phyloP scores from a whole-genome alignment of 495 filamentous ascomycete species.

The Podospora comata region DNA sequence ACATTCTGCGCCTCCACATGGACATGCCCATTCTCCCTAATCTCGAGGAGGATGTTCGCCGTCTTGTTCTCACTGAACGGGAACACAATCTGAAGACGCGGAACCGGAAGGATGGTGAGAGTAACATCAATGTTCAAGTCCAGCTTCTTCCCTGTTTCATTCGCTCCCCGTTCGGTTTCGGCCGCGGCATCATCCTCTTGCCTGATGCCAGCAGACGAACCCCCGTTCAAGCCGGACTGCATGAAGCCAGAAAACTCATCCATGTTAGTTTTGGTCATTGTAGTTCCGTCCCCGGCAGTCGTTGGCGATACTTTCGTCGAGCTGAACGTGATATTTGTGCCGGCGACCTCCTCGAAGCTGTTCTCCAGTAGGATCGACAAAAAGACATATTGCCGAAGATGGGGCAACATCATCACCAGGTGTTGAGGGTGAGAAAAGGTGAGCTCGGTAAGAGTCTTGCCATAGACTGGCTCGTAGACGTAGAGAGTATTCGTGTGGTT shows the following conservation, averaged over 20 bases:
- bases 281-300: slow-evolving; percentile 21
- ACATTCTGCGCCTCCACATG: slow-evolving; percentile 43
- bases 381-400: slow-evolving; percentile 72
- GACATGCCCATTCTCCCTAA: slow-evolving; percentile 60
- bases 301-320: background rate
- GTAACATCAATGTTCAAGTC: slow-evolving; percentile 47
- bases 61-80: slow-evolving; percentile 39
- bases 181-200: background rate
- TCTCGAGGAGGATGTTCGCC: slow-evolving; percentile 53
- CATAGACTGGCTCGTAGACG: slow-evolving; percentile 66
- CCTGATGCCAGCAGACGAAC: background rate
- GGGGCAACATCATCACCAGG: slow-evolving; percentile 70
- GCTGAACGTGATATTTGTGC: background rate
- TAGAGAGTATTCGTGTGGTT: slow-evolving; percentile 67
- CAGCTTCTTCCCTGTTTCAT: slow-evolving; percentile 1
- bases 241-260: background rate
- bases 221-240: background rate
- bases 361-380: slow-evolving; percentile 61
- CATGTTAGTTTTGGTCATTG: slow-evolving; percentile 11
- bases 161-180: background rate
- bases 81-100: slow-evolving; percentile 50
- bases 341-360: slow-evolving; percentile 44
- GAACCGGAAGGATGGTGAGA: slow-evolving; percentile 45
- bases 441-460: slow-evolving; percentile 63
- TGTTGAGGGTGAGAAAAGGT: slow-evolving; percentile 87